Conservation (phyloP, 768 basidiomycete species). For the Tubosaeta sp. region DNA sequence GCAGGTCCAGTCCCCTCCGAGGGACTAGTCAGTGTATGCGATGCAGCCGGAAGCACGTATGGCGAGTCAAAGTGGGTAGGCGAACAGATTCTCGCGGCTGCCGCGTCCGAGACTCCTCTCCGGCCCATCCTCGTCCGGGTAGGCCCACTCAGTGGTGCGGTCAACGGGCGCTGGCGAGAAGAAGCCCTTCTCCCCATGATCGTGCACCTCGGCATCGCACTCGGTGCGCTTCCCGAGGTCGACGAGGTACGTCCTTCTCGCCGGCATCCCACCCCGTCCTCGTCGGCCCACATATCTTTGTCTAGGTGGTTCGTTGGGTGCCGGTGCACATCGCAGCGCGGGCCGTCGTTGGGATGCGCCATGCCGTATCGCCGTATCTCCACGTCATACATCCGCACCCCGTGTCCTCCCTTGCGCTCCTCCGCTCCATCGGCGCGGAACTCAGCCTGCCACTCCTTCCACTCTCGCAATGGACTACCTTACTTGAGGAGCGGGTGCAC, state of each 20-base stretch:
- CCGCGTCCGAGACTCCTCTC: constrained; percentile 15
- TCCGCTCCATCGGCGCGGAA: not conserved
- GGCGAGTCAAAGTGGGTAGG: constrained; percentile 23
- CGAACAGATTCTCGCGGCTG: constrained; percentile 19
- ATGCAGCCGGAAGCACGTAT: constrained; percentile 10
- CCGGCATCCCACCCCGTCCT: not conserved
- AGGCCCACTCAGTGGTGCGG: constrained; percentile 34
- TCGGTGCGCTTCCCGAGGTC: constrained; percentile 6
- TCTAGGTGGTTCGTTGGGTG: constrained; percentile 12
- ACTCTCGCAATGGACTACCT: constrained; percentile 1
- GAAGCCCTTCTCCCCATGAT: constrained; percentile 34
- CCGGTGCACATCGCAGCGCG: constrained; percentile 10
- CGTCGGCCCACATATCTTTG: not conserved
- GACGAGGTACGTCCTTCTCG: constrained; percentile 17
- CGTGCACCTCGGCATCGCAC: constrained; percentile 17
- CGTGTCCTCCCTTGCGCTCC: not conserved
- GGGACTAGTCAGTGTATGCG: constrained; percentile 1
- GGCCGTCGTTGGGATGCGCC: constrained; percentile 16
- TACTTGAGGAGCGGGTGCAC: not conserved
- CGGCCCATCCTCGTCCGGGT: constrained; percentile 32
- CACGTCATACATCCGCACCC: constrained; percentile 12
- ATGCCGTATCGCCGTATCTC: not conserved
- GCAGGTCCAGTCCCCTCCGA: not conserved
- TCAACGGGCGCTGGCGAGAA: constrained; percentile 37
- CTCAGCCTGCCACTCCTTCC: constrained; percentile 10